Base-by-base conservation (phyloP, 202 grass and related monocot species). In the Setaria viridis region DNA sequence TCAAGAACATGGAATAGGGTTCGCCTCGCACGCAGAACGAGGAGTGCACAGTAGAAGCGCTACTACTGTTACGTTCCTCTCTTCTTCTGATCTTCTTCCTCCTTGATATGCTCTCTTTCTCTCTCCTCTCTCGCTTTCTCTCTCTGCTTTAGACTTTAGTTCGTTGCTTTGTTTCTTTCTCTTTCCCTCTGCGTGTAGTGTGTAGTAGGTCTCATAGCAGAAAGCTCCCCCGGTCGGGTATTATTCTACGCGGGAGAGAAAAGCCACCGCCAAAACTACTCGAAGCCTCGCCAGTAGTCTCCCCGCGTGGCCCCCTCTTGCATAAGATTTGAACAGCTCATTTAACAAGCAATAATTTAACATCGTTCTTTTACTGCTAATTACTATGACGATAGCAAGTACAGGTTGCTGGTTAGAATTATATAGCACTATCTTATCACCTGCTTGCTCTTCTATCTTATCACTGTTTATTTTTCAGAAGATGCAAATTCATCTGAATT, bases 1-100 rank as follows among this genome's bases (percentile, higher is more conserved):
- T 82, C 85, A 91, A 82, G 89, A 73, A 88, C 85, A 91, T 67
- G 85, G 89, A 91, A 88, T 88, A 88, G 88, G 89, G 89, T 91
- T 91, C 89, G 65, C 33, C 74, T 54, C 58, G 86, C 95, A 88
- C 87, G 84, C 79, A 71, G 76, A 87, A 76, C 80, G 56, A 90
- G 89, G 69, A 63, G 32, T 58, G 70, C 42, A 50, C 60, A 50
- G 85, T 77, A 43, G 33, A 63, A 1, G 53, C 55, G 58, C 25
- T 80, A 62, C 72, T 59, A 17, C 13, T 70, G 56, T 11, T 62
- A 62, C 21, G 58, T 82, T 78, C 29, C 21, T 72, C 49, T 82
- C 85, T 82, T 77, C 70, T 9, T 60, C 30, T 19, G 19, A 46
- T 16, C 55, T 58, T 58, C 20, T 5, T 37, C 77, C 81, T 74